Evolutionary conservation across 2,329 filamentous ascomycete species (phyloP).

Genomic region (Aspergillus alliaceus): DNA sequence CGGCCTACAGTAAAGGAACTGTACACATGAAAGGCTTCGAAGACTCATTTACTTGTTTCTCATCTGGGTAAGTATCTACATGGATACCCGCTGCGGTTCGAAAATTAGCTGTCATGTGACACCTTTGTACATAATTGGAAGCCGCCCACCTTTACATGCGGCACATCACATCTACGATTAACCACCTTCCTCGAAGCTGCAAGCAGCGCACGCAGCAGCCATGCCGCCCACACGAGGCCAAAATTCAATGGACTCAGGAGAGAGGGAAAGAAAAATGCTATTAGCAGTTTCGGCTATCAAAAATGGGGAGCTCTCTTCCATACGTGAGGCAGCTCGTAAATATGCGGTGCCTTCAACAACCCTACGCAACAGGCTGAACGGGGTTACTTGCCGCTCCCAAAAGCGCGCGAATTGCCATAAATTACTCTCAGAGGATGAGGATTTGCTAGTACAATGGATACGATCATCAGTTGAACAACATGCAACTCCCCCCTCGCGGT

Average conservation of each 20-base stretch:
- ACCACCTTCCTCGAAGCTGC: background rate
- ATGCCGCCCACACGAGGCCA: slow-evolving; percentile 4
- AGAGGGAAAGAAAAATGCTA: slow-evolving; percentile 2
- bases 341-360: slow-evolving; percentile 3
- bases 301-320: background rate
- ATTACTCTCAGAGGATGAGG: slow-evolving; percentile 6
- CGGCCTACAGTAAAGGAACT: too few species aligned
- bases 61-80: too few species aligned
- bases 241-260: background rate
- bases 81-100: too few species aligned
- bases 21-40: too few species aligned
- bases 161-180: too few species aligned
- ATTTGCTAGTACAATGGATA: slow-evolving; percentile 6
- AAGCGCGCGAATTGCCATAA: background rate
- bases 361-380: background rate
- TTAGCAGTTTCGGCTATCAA: slow-evolving; percentile 1
- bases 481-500: background rate
- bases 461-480: slow-evolving; percentile 3
- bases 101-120: too few species aligned
- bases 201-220: background rate
- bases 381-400: background rate
- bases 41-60: too few species aligned
- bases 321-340: slow-evolving; percentile 3
- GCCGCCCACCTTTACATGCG: too few species aligned
- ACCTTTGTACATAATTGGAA: too few species aligned